Evolutionary conservation across 2,329 filamentous ascomycete genomes (phyloP).

Genomic region (Cordyceps fumosorosea): DNA sequence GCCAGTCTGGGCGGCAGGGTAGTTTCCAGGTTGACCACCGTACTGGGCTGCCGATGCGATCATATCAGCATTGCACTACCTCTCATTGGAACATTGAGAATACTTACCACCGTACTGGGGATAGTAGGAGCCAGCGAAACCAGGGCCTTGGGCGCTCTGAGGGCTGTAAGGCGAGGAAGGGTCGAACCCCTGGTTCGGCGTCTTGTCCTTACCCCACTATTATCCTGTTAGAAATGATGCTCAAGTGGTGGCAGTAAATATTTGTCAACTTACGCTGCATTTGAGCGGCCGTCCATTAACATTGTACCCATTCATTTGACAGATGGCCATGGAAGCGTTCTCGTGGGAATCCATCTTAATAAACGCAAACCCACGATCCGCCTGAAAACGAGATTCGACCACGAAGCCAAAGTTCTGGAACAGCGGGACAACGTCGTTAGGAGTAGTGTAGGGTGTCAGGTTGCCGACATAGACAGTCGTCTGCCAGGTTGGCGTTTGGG

Average conservation of each 20-base stretch:
- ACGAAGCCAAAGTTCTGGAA: constrained; percentile 99
- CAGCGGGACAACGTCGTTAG: constrained; percentile 91
- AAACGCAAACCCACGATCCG: constrained; percentile 95
- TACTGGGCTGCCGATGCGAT: constrained; percentile 38
- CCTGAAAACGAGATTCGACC: constrained; percentile 94
- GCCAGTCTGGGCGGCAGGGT: constrained; percentile 46
- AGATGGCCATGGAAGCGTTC: constrained; percentile 97
- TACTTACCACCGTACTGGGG: constrained; percentile 81
- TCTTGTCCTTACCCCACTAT: constrained; percentile 98
- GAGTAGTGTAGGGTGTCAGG: constrained; percentile 92
- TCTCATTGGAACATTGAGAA: neutral
- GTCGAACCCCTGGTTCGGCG: constrained; percentile 71
- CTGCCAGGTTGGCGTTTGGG: constrained; percentile 95
- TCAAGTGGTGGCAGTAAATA: neutral
- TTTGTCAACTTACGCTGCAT: constrained; percentile 75
- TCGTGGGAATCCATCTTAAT: constrained; percentile 99
- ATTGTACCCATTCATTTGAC: constrained; percentile 95
- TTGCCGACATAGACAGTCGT: constrained; percentile 98
- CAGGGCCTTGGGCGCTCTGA: constrained; percentile 65
- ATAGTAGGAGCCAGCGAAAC: constrained; percentile 81
- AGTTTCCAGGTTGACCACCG: constrained; percentile 62
- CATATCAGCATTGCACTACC: neutral
- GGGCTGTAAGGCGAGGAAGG: constrained; percentile 66
- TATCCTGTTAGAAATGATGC: constrained; percentile 25
- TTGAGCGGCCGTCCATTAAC: constrained; percentile 95